Evolutionary conservation across 2,329 filamentous ascomycete species (phyloP).

Genomic region (Cercospora sp.): DNA sequence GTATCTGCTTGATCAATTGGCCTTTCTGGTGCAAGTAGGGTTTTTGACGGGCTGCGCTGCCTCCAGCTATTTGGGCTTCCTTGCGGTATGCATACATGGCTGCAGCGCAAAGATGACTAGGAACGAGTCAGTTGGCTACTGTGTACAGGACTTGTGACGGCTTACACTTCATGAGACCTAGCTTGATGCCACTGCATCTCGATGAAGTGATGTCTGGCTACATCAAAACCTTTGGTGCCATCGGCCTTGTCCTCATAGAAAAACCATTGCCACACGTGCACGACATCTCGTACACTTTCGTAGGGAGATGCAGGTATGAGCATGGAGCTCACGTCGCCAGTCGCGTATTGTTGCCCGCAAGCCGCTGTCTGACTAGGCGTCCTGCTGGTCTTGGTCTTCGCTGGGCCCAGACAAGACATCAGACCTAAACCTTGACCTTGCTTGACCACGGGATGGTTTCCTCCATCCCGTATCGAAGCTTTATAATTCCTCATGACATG

Average conservation of each 20-base stretch:
- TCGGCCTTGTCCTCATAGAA: background rate
- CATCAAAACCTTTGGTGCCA: conserved; percentile 1
- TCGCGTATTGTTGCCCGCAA: background rate
- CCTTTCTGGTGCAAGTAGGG: background rate
- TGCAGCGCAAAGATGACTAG: background rate
- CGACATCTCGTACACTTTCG: background rate
- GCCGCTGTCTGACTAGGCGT: background rate
- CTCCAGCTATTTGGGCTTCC: background rate
- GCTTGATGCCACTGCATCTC: conserved; percentile 4
- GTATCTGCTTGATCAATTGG: background rate
- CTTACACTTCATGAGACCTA: conserved; percentile 2
- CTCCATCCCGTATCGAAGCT: background rate
- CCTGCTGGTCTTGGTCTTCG: background rate
- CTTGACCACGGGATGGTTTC: background rate
- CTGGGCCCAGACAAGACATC: background rate
- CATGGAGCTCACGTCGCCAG: background rate
- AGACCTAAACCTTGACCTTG: background rate
- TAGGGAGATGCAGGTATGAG: background rate
- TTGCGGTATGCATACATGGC: conserved; percentile 6
- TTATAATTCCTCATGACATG: background rate
- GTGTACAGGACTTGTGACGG: background rate
- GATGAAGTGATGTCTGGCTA: background rate
- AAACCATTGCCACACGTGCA: background rate
- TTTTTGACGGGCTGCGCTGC: background rate
- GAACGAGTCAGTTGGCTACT: background rate